Evolutionary conservation across 2,329 filamentous ascomycete species (phyloP).

Genomic region (Cryphonectria parasitica): DNA sequence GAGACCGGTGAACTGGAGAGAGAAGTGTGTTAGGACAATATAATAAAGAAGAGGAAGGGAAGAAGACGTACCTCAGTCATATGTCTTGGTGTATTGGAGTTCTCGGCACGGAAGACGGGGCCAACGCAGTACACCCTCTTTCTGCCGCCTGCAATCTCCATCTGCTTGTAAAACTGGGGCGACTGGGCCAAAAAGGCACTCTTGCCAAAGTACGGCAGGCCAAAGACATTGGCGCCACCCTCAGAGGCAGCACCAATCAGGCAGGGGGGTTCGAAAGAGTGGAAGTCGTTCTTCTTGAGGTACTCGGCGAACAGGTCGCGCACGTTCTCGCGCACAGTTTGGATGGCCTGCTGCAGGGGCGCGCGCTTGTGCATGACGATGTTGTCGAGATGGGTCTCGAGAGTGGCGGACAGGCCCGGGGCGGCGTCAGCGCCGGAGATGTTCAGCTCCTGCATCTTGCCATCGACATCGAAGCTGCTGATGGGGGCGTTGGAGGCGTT

Average conservation of each 20-base stretch:
- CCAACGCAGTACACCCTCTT: constrained; percentile 79
- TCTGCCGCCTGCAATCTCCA: constrained; percentile 78
- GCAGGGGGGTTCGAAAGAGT: constrained; percentile 86
- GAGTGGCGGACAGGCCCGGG: constrained; percentile 68
- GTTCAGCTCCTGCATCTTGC: constrained; percentile 46
- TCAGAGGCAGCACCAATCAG: constrained; percentile 89
- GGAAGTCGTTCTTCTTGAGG: constrained; percentile 74
- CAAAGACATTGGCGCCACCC: constrained; percentile 90
- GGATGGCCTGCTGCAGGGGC: constrained; percentile 86
- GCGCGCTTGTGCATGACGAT: constrained; percentile 90
- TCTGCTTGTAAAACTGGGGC: constrained; percentile 87
- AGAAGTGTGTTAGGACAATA: constrained; percentile 13
- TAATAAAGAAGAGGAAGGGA: not conserved
- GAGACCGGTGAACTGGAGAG: constrained; percentile 72
- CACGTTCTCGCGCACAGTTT: constrained; percentile 38
- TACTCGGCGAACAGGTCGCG: constrained; percentile 56
- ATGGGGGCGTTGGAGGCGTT: constrained; percentile 59
- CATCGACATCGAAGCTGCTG: constrained; percentile 63
- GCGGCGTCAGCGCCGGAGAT: constrained; percentile 38
- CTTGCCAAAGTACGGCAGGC: constrained; percentile 85
- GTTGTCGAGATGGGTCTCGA: constrained; percentile 88
- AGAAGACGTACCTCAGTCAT: constrained; percentile 68
- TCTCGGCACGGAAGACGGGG: constrained; percentile 84
- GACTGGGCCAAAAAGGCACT: constrained; percentile 80
- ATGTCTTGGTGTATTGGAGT: constrained; percentile 82